Evolutionary conservation across 257 asterid genomes (phyloP), one percentile per base, ranked within the genome.

Genomic region (Petunia axillaris): DNA sequence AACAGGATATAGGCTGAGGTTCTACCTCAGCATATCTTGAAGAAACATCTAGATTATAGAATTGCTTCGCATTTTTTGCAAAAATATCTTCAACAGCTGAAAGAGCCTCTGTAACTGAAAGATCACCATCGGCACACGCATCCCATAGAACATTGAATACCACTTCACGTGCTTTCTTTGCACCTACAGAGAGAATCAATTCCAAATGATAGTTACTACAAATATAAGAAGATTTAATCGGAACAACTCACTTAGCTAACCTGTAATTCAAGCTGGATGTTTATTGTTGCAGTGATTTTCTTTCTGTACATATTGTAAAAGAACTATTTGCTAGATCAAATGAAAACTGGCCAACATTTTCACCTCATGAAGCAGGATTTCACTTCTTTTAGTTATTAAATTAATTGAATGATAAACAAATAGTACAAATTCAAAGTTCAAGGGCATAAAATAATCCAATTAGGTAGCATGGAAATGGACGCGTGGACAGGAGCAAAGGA

Each of bases 141-240:
- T 94, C 98, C 39, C 89, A 91, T 81, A 94, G 86, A 84, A 89
- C 96, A 66, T 88, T 66, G 83, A 89, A 94, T 37, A 94, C 85
- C 77, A 92, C 81, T 88, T 94, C 98, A 7, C 97, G 97, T 40
- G 97, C 97, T 84, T 91, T 93, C 84, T 90, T 92, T 71, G 97
- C 93, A 77, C 98, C 98, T 94, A 85, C 78, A 13, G 25, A 59
- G 52, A 8, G 25, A 77, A 76, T 59, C 64, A 59, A 59, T 16
- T 58, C 25, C 25, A 25, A 25, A 25, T 58, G 64, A 11, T 11
- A 58, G 16, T 36, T 13, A 11, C 64, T 53, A 78, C 78, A 75
- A 14, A 63, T 83, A 16, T 52, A 43, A 71, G 59, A 16, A 9
- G 11, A 15, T 57, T 35, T 10, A 57, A 5, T 58, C 6, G 16